Evolutionary conservation across 1,284 basidiomycete species (phyloP), one percentile per base, ranked within the genome.

Genomic region (Apiotrichum mycotoxinovorans): DNA sequence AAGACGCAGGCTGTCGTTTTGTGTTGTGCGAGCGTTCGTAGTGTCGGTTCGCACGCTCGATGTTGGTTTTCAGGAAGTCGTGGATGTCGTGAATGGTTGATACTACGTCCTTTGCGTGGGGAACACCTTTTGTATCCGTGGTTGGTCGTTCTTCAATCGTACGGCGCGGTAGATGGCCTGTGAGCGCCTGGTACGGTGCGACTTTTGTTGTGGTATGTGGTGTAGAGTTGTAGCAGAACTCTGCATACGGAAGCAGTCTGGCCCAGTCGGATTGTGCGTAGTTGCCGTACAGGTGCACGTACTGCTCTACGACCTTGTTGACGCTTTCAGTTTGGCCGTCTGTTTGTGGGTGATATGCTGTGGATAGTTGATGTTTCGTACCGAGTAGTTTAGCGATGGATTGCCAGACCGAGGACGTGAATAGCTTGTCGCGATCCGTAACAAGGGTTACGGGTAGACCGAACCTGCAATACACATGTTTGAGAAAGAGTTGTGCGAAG

Each of bases 161-260:
- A 5, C 30, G 30, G 30, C 30, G 30, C 12, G 30, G 30, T 5
- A 12, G 12, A 30, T 30, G 12, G 30, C 30, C 30, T 12, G 30
- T 30, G 12, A 30, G 30, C 30, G 30, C 30, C 12, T 30, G 30
- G 30, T 30, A 66, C 7, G 62, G 64, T 15, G 63, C 48, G 8
- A 55, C 25, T 4, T 44, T 42, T 2, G 71, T 78, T 0, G 72
- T 62, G 0, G 60, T 15, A 23, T 75, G 69, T 0, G 62, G 26
- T 0, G 62, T 60, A 59, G 79, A 80, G 63, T 83, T 82, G 65
- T 79, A 81, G 1, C 70, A 66, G 56, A 83, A 83, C 62, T 82
- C 77, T 0, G 79, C 78, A 7, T 80, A 52, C 0, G 78, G 72
- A 0, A 83, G 68, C 18, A 75, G 77, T 12, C 76, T 17, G 0